Conservation (phyloP, 192 early-diverging fungal genomes). For the Tieghemiomyces parasiticus region DNA sequence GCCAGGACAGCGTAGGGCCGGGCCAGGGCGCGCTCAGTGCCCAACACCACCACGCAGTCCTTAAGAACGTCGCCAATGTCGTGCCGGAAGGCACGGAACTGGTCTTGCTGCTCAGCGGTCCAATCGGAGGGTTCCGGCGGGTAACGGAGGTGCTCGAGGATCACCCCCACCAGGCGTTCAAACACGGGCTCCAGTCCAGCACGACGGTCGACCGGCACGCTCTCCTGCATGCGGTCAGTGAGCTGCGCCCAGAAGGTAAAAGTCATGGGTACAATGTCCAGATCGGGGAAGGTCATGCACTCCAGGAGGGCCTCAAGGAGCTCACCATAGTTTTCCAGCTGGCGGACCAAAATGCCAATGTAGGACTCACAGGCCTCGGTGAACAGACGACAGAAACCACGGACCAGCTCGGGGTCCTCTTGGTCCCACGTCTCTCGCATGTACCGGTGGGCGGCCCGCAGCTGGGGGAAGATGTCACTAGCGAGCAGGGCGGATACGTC, state of each 20-base stretch:
- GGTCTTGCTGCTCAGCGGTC: slow-evolving; percentile 84
- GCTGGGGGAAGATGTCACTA: slow-evolving; percentile 36
- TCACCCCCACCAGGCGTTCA: slow-evolving; percentile 55
- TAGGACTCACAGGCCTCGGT: slow-evolving; percentile 84
- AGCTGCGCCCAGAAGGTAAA: slow-evolving; percentile 84
- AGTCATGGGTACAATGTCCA: slow-evolving; percentile 80
- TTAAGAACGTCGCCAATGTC: slow-evolving; percentile 94
- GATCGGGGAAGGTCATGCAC: slow-evolving; percentile 61
- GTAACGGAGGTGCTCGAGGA: slow-evolving; percentile 79
- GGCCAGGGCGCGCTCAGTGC: slow-evolving; percentile 52
- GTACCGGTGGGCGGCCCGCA: slow-evolving; percentile 22
- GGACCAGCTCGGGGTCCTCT: slow-evolving; percentile 65
- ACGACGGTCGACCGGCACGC: slow-evolving; percentile 29
- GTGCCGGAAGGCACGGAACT: slow-evolving; percentile 94
- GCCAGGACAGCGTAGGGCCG: slow-evolving; percentile 45
- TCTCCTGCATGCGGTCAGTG: slow-evolving; percentile 38
- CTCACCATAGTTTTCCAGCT: slow-evolving; percentile 46
- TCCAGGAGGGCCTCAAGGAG: slow-evolving; percentile 72
- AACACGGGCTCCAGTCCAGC: slow-evolving; percentile 46
- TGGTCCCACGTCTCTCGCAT: slow-evolving; percentile 29
- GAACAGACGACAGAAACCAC: slow-evolving; percentile 76
- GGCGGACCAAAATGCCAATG: slow-evolving; percentile 48
- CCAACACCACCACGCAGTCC: slow-evolving; percentile 76
- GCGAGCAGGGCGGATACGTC: slow-evolving; percentile 39
- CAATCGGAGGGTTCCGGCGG: slow-evolving; percentile 48